Conservation (phyloP, 2,329 filamentous ascomycete species). For the Phialophora macrospora region DNA sequence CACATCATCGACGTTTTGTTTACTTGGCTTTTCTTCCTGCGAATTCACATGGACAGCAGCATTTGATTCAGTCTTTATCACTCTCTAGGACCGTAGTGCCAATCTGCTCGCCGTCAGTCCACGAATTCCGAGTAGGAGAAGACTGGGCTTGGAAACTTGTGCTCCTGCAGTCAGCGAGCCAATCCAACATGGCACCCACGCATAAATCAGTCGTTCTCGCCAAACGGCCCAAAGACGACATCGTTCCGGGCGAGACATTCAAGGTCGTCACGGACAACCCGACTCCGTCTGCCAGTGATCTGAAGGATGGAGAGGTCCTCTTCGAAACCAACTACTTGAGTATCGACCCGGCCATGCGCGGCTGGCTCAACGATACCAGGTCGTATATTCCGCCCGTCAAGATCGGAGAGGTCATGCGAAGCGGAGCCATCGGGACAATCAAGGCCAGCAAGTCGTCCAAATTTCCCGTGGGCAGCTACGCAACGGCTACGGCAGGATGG, state of each 20-base stretch:
- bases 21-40: neutral
- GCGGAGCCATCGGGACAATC: conserved; percentile 64
- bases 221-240: conserved; percentile 64
- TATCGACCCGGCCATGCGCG: conserved; percentile 76
- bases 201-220: conserved; percentile 62
- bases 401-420: conserved; percentile 72
- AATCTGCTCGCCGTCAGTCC: neutral
- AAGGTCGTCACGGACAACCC: conserved; percentile 54
- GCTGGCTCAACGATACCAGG: conserved; percentile 65
- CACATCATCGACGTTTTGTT: neutral
- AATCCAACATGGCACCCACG: conserved; percentile 36
- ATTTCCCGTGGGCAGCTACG: conserved; percentile 63
- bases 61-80: neutral
- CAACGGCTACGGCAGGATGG: conserved; percentile 65
- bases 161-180: neutral
- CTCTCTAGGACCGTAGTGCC: neutral
- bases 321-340: conserved; percentile 66
- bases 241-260: conserved; percentile 71
- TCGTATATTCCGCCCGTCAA: conserved; percentile 72
- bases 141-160: neutral
- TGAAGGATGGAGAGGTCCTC: conserved; percentile 67
- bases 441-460: conserved; percentile 63
- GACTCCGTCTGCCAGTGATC: conserved; percentile 52
- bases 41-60: neutral
- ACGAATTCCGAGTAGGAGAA: neutral